Base-by-base conservation (phyloP, 345 rosid genomes). In the Linum tenue region DNA sequence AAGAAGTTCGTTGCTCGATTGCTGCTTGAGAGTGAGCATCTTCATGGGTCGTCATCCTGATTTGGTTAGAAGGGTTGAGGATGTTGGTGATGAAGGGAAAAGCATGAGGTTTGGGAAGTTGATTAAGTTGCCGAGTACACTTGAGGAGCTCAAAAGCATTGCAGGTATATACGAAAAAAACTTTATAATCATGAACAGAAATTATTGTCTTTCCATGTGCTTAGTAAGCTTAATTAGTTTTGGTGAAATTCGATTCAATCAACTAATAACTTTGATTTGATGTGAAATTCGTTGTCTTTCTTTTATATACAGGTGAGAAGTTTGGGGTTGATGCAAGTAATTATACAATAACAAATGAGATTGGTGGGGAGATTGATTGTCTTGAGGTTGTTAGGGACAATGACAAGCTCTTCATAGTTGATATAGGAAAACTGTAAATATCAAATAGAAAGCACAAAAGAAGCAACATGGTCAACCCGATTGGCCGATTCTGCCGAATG, bases 311-410 rank as follows among this genome's bases (percentile, higher is more conserved):
- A 92, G 98, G 88, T 50, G 82, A 81, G 35, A 92, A 82, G 80
- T 71, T 92, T 36, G 95, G 86, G 62, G 74, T 89, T 55, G 79
- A 83, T 79, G 84, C 84, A 48, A 73, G 69, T 16, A 80, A 75
- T 72, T 73, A 74, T 17, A 72, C 72, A 65, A 79, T 86, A 63
- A 86, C 81, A 5, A 77, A 92, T 72, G 87, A 76, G 80, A 86
- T 73, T 70, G 95, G 98, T 40, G 76, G 92, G 12, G 96, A 89
- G 79, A 82, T 92, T 41, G 96, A 89, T 67, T 81, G 80, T 59
- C 77, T 83, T 64, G 91, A 92, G 72, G 92, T 92, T 64, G 84
- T 92, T 64, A 80, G 98, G 78, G 96, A 92, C 65, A 80, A 84
- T 48, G 98, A 92, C 67, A 92, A 86, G 73, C 81, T 89, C 40